A percentile compares a stretch with the other conserved stretches of the same genome.
Conservation (phyloP, 805 yeast species). For the Candida xyloterini region DNA sequence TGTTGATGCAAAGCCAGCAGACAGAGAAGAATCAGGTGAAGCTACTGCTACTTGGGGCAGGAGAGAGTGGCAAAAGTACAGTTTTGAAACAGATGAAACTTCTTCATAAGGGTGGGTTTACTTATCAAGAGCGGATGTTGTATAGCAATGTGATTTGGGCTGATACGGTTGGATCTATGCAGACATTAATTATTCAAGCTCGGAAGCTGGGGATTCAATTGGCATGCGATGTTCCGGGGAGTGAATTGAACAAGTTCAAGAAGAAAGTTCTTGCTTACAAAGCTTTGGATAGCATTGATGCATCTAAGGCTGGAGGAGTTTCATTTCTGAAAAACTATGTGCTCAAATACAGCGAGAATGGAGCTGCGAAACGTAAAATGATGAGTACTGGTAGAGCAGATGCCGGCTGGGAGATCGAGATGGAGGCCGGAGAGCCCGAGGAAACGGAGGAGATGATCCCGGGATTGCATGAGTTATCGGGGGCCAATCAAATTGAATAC, state of each 20-base stretch:
- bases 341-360: slow-evolving; percentile 54
- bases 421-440: slow-evolving; percentile 7
- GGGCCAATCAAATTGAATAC: slow-evolving; percentile 3
- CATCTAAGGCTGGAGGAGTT: slow-evolving; percentile 64
- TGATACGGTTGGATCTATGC: slow-evolving; percentile 84
- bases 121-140: slow-evolving; percentile 71
- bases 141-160: slow-evolving; percentile 91
- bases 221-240: slow-evolving; percentile 58
- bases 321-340: slow-evolving; percentile 63
- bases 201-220: slow-evolving; percentile 59
- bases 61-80: slow-evolving; percentile 93
- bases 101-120: slow-evolving; percentile 82
- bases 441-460: slow-evolving; percentile 16
- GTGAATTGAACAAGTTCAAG: slow-evolving; percentile 45
- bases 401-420: slow-evolving; percentile 31
- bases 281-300: slow-evolving; percentile 60
- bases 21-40: slow-evolving; percentile 60
- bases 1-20: slow-evolving; percentile 50
- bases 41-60: slow-evolving; percentile 83
- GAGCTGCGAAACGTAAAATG: slow-evolving; percentile 47
- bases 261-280: slow-evolving; percentile 53
- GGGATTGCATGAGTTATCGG: slow-evolving; percentile 16
- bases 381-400: slow-evolving; percentile 55
- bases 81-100: slow-evolving; percentile 86
- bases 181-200: slow-evolving; percentile 72